Conservation (phyloP, 164 flowering plant species). For the Stephania japonica region DNA sequence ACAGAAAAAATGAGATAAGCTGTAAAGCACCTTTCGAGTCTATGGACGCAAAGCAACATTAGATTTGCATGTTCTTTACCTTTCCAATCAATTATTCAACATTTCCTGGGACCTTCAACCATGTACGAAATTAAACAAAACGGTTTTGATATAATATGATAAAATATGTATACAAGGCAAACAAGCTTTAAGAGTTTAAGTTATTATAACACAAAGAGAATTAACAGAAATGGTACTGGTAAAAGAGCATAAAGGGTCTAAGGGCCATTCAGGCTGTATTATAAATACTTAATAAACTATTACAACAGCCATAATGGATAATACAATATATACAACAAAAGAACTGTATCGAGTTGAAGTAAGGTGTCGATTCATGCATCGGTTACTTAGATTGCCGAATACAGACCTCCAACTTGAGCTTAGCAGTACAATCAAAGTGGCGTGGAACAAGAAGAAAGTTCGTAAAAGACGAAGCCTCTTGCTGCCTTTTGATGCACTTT, state of each 20-base stretch:
- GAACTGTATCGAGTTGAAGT: not conserved
- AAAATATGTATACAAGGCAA: too few relatives aligned
- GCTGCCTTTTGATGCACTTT: constrained; percentile 25
- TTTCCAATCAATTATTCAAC: not conserved
- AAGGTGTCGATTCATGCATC: constrained; percentile 5
- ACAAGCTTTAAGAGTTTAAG: too few relatives aligned
- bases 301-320: not conserved
- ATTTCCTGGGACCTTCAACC: not conserved
- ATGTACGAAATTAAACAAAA: not conserved
- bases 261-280: not conserved
- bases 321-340: not conserved
- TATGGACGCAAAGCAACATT: not conserved
- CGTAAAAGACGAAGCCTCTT: constrained; percentile 27
- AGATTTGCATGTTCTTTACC: not conserved
- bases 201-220: too few relatives aligned
- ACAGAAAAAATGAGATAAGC: too few relatives aligned
- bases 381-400: constrained; percentile 35
- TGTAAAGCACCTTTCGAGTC: too few relatives aligned
- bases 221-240: too few relatives aligned
- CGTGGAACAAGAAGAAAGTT: constrained; percentile 54
- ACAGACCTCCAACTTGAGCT: constrained; percentile 48
- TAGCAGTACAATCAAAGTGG: constrained; percentile 25
- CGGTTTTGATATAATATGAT: too few relatives aligned
- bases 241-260: not conserved
- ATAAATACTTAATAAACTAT: constrained; percentile 6